Conservation (phyloP, 352 stramenopile genomes). For the Globisporangium paroecandrum region DNA sequence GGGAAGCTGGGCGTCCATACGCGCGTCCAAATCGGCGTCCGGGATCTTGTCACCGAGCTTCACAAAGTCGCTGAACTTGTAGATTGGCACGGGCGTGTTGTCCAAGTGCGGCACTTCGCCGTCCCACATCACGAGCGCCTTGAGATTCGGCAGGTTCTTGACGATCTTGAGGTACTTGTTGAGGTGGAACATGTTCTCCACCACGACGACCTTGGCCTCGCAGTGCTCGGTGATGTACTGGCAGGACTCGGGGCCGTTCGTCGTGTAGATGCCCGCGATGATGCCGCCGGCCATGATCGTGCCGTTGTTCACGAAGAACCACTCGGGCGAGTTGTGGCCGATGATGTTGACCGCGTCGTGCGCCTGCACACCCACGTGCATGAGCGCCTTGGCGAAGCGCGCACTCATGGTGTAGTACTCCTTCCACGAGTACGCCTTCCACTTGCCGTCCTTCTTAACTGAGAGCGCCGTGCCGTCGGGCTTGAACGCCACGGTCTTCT, state of each 20-base stretch:
- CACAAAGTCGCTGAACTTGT: constrained; percentile 60
- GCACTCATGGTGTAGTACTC: constrained; percentile 74
- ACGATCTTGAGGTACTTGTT: constrained; percentile 70
- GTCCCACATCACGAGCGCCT: constrained; percentile 72
- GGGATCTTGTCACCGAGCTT: constrained; percentile 37
- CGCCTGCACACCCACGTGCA: constrained; percentile 58
- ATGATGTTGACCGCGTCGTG: constrained; percentile 81
- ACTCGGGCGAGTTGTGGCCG: constrained; percentile 84
- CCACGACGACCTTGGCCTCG: constrained; percentile 70
- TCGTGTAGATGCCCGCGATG: constrained; percentile 83
- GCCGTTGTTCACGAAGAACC: constrained; percentile 79
- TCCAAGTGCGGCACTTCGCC: constrained; percentile 31
- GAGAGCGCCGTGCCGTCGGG: constrained; percentile 33
- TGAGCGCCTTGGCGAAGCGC: constrained; percentile 71
- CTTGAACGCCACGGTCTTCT: constrained; percentile 27
- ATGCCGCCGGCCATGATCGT: constrained; percentile 77
- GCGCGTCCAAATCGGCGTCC: constrained; percentile 27
- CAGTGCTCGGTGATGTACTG: constrained; percentile 83
- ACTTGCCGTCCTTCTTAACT: constrained; percentile 35
- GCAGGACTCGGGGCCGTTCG: constrained; percentile 68
- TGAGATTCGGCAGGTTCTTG: constrained; percentile 62
- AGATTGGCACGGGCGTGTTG: constrained; percentile 46
- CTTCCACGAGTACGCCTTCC: constrained; percentile 56
- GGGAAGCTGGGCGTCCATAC: constrained; percentile 45
- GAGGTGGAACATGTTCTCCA: constrained; percentile 63